phyloP scores from a whole-genome alignment of 208 protist genomes.

The Zelonia costaricensis region DNA sequence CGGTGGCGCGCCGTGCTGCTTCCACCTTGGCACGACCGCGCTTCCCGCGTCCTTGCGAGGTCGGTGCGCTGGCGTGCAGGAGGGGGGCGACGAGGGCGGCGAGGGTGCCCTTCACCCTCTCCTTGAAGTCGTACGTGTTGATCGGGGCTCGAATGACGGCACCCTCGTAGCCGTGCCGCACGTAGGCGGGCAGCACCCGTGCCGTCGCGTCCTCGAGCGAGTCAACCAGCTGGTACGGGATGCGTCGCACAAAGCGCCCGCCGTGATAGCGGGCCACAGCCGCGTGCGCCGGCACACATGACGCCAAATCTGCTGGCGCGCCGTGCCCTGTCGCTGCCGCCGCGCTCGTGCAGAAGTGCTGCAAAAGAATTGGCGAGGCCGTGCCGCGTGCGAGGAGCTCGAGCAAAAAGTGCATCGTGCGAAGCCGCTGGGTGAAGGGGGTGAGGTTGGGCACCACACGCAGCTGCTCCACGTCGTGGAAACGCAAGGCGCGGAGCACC shows the following conservation, averaged over 20 bases:
- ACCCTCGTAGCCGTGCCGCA: constrained; percentile 69
- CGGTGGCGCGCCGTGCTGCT: no score
- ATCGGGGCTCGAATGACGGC: constrained; percentile 73
- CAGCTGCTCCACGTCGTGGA: constrained; percentile 64
- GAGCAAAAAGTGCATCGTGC: constrained; percentile 72
- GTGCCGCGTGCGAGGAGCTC: constrained; percentile 45
- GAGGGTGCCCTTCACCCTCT: constrained; percentile 67
- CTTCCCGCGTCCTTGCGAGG: not conserved
- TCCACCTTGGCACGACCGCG: no score
- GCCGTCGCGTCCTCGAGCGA: constrained; percentile 60
- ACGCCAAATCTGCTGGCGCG: not conserved
- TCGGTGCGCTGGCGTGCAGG: constrained; percentile 11
- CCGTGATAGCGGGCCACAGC: constrained; percentile 28
- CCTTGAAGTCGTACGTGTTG: constrained; percentile 79
- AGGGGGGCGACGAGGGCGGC: constrained; percentile 44
- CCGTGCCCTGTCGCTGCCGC: not conserved
- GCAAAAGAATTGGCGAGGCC: constrained; percentile 41
- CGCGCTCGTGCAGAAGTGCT: constrained; percentile 34
- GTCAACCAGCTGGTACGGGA: constrained; percentile 55
- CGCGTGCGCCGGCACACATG: not conserved
- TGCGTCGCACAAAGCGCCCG: constrained; percentile 56
- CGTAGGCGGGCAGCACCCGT: constrained; percentile 52
- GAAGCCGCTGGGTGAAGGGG: constrained; percentile 81
- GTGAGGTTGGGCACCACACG: constrained; percentile 76
- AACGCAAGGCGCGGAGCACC: constrained; percentile 20